Percentiles rank a stretch among this genome's conserved stretches.
Conservation (phyloP, 1,284 basidiomycete genomes). For the Heterobasidion occidentale region DNA sequence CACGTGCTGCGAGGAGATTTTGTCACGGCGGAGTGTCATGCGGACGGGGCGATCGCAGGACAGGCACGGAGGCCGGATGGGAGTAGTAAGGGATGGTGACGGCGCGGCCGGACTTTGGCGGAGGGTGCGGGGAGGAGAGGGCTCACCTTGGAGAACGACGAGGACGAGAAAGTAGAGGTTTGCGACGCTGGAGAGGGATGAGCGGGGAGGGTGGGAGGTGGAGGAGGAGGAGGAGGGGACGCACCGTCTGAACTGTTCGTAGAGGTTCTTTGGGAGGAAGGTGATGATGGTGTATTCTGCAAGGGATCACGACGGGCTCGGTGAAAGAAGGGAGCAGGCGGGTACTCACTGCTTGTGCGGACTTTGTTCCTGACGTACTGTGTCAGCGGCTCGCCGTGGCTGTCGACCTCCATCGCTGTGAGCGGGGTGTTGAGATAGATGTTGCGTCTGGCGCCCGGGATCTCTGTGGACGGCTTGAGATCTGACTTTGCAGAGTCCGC, state of each 20-base stretch:
- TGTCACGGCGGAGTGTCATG: too few relatives aligned
- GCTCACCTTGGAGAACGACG: constrained; percentile 74
- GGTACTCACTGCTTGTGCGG: constrained; percentile 77
- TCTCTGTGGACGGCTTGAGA: constrained; percentile 12
- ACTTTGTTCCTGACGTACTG: constrained; percentile 92
- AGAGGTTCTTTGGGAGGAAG: constrained; percentile 91
- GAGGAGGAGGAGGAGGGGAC: constrained; percentile 13
- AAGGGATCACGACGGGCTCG: constrained; percentile 6
- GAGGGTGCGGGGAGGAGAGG: background rate
- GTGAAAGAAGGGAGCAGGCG: background rate
- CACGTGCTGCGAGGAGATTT: too few relatives aligned
- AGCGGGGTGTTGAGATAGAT: constrained; percentile 75
- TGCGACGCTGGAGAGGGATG: constrained; percentile 53
- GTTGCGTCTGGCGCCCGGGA: constrained; percentile 58
- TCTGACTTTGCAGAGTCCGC: constrained; percentile 11
- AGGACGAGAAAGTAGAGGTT: constrained; percentile 89
- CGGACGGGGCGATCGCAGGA: too few relatives aligned
- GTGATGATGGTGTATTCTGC: constrained; percentile 87
- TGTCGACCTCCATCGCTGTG: constrained; percentile 56
- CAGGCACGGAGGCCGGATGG: too few relatives aligned
- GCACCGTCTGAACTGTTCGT: constrained; percentile 83
- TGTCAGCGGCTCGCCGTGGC: constrained; percentile 69
- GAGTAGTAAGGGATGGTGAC: too few relatives aligned
- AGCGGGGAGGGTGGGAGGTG: background rate
- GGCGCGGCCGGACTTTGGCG: too few relatives aligned